Evolutionary conservation across 345 rosid species (phyloP).

Genomic region (Rhizophora apiculata): DNA sequence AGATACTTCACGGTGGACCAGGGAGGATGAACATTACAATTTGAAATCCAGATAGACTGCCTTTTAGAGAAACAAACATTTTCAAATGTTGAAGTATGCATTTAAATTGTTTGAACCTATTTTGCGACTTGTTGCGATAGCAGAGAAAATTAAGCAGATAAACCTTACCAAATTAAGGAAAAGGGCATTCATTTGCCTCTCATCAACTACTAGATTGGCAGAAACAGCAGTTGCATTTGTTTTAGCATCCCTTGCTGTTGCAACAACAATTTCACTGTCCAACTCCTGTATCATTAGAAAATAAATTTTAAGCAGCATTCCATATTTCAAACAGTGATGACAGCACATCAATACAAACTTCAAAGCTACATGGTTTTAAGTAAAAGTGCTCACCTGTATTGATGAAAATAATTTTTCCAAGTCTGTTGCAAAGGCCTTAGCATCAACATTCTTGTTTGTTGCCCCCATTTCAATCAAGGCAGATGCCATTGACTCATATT

Average conservation of each 20-base stretch:
- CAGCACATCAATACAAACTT: neutral
- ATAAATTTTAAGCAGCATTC: neutral
- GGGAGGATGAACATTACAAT: no score
- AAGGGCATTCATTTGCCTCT: conserved; percentile 97
- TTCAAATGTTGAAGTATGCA: no score
- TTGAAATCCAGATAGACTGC: no score
- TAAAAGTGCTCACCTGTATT: conserved; percentile 51
- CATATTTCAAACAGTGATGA: neutral
- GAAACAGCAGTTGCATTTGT: conserved; percentile 77
- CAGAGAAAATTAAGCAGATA: conserved; percentile 2
- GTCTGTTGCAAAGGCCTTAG: conserved; percentile 82
- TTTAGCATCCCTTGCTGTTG: conserved; percentile 67
- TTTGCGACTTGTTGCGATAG: neutral
- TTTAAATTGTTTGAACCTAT: neutral
- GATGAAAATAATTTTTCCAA: conserved; percentile 87
- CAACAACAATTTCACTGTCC: conserved; percentile 82
- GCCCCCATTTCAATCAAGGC: conserved; percentile 97
- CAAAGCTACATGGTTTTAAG: conserved; percentile 1
- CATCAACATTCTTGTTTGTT: conserved; percentile 75
- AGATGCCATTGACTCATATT: conserved; percentile 88
- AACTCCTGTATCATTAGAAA: conserved; percentile 53
- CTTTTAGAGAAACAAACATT: no score
- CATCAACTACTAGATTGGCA: conserved; percentile 81
- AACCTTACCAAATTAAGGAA: conserved; percentile 86
- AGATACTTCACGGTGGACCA: no score